These are phyloP conservation scores for Xylaria sp. DNA, from an alignment of 2,329 filamentous ascomycete species.

Conservation along the genomic window DNA sequence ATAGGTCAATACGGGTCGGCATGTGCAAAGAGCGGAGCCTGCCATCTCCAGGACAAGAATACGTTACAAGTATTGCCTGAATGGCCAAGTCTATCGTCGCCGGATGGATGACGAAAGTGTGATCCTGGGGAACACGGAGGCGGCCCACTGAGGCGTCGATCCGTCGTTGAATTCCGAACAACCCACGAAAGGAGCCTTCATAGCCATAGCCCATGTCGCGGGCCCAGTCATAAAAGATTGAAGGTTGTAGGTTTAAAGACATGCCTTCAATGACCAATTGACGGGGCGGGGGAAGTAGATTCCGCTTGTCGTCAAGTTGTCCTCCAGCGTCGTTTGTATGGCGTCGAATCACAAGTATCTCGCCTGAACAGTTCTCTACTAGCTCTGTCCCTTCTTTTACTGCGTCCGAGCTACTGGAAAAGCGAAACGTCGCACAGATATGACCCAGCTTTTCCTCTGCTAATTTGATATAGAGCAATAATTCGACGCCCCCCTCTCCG, in stretches of 20 bases:
- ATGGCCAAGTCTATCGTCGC: constrained; percentile 51
- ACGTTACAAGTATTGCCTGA: constrained; percentile 51
- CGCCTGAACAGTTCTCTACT: background rate
- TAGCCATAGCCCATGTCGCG: background rate
- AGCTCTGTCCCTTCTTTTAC: background rate
- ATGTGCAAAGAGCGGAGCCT: constrained; percentile 49
- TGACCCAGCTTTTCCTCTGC: background rate
- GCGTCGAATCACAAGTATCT: background rate
- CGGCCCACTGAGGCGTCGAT: background rate
- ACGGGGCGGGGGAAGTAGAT: too few species aligned
- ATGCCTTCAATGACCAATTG: too few species aligned
- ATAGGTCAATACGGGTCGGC: constrained; percentile 38
- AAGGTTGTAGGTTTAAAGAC: background rate
- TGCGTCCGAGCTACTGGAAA: background rate
- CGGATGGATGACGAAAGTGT: constrained; percentile 51
- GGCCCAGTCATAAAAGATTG: background rate
- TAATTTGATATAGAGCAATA: background rate
- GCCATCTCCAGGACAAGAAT: constrained; percentile 49
- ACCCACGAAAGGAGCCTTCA: constrained; percentile 9
- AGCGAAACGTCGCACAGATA: background rate
- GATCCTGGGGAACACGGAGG: background rate
- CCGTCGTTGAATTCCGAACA: background rate
- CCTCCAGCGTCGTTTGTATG: too few species aligned
- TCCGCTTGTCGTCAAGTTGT: too few species aligned
- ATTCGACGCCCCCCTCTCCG: background rate